Evolutionary conservation across 2,329 filamentous ascomycete species (phyloP).

Genomic region (Fusarium ambrosium): DNA sequence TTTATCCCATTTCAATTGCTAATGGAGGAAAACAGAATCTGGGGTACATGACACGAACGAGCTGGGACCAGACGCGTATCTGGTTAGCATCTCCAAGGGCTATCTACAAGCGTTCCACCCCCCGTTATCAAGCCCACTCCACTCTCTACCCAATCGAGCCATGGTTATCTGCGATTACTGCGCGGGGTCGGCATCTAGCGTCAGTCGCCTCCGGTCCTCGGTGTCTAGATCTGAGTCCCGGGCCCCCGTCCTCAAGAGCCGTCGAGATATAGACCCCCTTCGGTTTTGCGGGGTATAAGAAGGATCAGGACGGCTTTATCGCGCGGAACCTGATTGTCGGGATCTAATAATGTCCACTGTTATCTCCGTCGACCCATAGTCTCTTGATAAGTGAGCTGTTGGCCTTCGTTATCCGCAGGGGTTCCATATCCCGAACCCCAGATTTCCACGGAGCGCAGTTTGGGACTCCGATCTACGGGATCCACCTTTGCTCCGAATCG

Average conservation of each 20-base stretch:
- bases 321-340: neutral
- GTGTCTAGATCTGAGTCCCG: conserved; percentile 25
- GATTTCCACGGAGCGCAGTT: conserved; percentile 18
- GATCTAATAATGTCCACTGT: neutral
- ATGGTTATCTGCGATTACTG: neutral
- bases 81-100: neutral
- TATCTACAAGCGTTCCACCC: conserved; percentile 16
- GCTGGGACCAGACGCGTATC: conserved; percentile 3
- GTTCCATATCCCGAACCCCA: neutral
- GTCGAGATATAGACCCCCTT: neutral
- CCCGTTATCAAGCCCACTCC: neutral
- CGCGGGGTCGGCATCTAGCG: conserved; percentile 2
- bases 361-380: neutral
- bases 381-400: conserved; percentile 3
- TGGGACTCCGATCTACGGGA: conserved; percentile 21
- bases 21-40: neutral
- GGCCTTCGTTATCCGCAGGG: neutral
- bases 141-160: conserved; percentile 7
- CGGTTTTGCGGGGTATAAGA: conserved; percentile 23
- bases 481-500: neutral
- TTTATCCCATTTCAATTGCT: neutral
- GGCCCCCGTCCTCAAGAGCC: neutral
- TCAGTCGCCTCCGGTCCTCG: conserved; percentile 20
- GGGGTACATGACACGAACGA: neutral
- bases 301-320: neutral